Evolutionary conservation across 225 moss, liverwort and hornwort species (phyloP).

Genomic region (Asterella californica): DNA sequence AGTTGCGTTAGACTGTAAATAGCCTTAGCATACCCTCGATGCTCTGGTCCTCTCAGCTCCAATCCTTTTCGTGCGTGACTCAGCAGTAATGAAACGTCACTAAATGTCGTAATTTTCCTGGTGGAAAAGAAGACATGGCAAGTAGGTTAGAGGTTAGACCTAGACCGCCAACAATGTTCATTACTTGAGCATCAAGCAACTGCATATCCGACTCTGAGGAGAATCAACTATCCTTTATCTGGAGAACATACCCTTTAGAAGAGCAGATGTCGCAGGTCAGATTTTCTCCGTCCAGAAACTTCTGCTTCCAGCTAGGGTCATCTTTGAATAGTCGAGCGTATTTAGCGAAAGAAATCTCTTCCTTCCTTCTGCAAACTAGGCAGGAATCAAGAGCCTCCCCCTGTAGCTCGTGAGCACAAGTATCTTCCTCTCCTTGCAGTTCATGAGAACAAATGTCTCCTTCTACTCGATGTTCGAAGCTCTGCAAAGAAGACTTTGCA

Average conservation of each 20-base stretch:
- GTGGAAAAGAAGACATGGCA: neutral
- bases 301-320: conserved; percentile 42
- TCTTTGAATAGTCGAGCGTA: conserved; percentile 41
- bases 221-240: neutral
- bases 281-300: conserved; percentile 39
- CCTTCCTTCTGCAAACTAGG: conserved; percentile 18
- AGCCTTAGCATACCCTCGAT: conserved; percentile 47
- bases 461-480: neutral
- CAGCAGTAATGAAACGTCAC: conserved; percentile 29
- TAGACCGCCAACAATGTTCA: neutral
- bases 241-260: conserved; percentile 32
- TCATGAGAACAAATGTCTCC: no score
- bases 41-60: conserved; percentile 40
- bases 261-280: conserved; percentile 42
- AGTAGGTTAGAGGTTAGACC: neutral
- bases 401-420: neutral
- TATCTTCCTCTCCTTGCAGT: neutral
- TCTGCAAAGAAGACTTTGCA: neutral
- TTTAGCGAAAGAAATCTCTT: conserved; percentile 33
- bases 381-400: neutral
- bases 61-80: conserved; percentile 29
- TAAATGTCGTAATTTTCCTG: conserved; percentile 32
- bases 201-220: neutral
- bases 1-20: conserved; percentile 38
- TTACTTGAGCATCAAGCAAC: neutral